Conservation (phyloP, 441 rosid genomes). For the Brassica balearica region DNA sequence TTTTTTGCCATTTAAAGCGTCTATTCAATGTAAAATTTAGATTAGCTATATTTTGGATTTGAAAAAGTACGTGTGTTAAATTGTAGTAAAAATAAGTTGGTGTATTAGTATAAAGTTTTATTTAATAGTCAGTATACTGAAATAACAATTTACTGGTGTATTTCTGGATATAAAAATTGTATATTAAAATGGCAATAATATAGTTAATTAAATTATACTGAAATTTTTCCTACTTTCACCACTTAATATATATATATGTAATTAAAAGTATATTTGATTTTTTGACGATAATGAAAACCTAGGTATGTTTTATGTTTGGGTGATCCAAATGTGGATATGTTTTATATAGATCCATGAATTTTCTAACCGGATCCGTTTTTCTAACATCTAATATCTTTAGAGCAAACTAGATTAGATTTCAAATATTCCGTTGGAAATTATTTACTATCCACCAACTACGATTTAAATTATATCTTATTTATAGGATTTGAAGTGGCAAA, state of each 20-base stretch:
- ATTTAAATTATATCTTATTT: neutral
- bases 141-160: neutral
- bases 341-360: conserved; percentile 2
- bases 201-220: neutral
- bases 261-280: neutral
- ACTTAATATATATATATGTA: neutral
- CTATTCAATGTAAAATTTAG: neutral
- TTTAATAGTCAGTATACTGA: neutral
- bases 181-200: no score
- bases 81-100: neutral
- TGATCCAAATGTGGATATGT: neutral
- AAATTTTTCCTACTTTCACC: neutral
- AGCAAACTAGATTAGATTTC: neutral
- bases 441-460: neutral
- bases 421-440: neutral
- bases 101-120: neutral
- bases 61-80: neutral
- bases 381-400: conserved; percentile 6
- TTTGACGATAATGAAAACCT: neutral
- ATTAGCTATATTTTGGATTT: neutral
- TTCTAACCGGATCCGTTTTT: neutral
- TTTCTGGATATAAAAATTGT: neutral
- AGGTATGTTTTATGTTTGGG: neutral
- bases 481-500: conserved; percentile 54
- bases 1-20: no score